Percentiles rank a stretch among this genome's conserved stretches.
Evolutionary conservation across 345 rosid genomes (phyloP).

Genomic region (Crucihimalaya himalaica): DNA sequence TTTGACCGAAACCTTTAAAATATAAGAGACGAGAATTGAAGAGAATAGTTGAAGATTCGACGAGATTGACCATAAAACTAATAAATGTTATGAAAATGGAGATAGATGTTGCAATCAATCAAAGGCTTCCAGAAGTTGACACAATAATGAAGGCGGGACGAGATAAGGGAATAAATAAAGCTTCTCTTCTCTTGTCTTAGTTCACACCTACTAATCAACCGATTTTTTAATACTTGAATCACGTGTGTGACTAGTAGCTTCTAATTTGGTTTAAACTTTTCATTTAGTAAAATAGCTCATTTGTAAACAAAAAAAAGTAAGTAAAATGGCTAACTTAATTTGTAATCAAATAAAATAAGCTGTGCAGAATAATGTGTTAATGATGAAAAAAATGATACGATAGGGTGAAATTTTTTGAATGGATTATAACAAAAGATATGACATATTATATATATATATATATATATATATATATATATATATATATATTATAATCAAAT

Average conservation of each 20-base stretch:
- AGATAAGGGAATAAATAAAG: background rate
- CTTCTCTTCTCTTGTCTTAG: background rate
- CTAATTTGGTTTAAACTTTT: background rate
- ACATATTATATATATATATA: too few relatives aligned
- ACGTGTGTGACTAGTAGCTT: conserved; percentile 16
- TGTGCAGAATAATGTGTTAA: too few relatives aligned
- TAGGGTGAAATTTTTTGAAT: too few relatives aligned
- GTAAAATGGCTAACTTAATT: background rate
- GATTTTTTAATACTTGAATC: background rate
- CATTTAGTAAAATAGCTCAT: background rate
- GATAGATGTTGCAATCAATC: conserved; percentile 32
- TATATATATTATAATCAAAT: too few relatives aligned
- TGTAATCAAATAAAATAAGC: background rate
- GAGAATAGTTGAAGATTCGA: conserved; percentile 38
- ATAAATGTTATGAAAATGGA: conserved; percentile 18
- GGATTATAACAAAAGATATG: too few relatives aligned
- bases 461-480: too few relatives aligned
- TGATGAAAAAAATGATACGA: too few relatives aligned
- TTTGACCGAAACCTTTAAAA: conserved; percentile 25
- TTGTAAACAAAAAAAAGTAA: background rate
- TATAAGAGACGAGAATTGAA: background rate
- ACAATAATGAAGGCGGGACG: conserved; percentile 10
- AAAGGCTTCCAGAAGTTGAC: conserved; percentile 41
- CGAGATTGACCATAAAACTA: conserved; percentile 8
- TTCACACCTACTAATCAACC: conserved; percentile 30